Percentiles rank a stretch among this genome's conserved stretches.
These are phyloP conservation scores for Capronia epimyces DNA, from an alignment of 2,329 filamentous ascomycete genomes.

Conservation along the genomic window DNA sequence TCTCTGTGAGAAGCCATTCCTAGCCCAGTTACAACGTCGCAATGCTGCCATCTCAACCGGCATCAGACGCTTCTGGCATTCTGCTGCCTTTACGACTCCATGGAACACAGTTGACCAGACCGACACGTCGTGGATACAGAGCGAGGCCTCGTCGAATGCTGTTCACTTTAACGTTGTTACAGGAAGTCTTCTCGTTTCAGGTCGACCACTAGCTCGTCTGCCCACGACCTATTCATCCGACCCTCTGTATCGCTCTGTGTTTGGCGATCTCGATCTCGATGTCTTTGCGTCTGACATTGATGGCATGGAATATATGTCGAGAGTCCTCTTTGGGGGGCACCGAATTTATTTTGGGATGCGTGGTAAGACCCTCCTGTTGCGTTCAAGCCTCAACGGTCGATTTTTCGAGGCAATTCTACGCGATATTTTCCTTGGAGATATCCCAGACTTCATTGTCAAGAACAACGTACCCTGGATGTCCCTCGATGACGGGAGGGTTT, in stretches of 20 bases:
- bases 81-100: constrained; percentile 21
- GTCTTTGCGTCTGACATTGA: constrained; percentile 34
- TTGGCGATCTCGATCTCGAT: constrained; percentile 29
- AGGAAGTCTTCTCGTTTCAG: constrained; percentile 34
- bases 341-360: constrained; percentile 29
- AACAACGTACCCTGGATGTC: constrained; percentile 48
- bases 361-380: constrained; percentile 34
- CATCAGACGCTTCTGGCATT: constrained; percentile 15
- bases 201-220: constrained; percentile 31
- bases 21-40: constrained; percentile 26
- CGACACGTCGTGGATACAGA: constrained; percentile 13
- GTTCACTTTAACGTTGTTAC: constrained; percentile 34
- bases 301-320: constrained; percentile 37
- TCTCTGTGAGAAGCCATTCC: constrained; percentile 4
- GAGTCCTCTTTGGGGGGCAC: constrained; percentile 28
- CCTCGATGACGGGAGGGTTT: constrained; percentile 26
- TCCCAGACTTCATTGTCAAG: constrained; percentile 37
- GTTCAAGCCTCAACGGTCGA: constrained; percentile 20
- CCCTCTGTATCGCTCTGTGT: constrained; percentile 28
- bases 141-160: not conserved
- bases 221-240: constrained; percentile 30
- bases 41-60: constrained; percentile 23
- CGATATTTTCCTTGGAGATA: constrained; percentile 29
- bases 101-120: constrained; percentile 11
- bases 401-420: constrained; percentile 33